A percentile compares a stretch with the other conserved stretches of the same genome.
Conservation (phyloP, 768 basidiomycete genomes). For the Mycena floridula region DNA sequence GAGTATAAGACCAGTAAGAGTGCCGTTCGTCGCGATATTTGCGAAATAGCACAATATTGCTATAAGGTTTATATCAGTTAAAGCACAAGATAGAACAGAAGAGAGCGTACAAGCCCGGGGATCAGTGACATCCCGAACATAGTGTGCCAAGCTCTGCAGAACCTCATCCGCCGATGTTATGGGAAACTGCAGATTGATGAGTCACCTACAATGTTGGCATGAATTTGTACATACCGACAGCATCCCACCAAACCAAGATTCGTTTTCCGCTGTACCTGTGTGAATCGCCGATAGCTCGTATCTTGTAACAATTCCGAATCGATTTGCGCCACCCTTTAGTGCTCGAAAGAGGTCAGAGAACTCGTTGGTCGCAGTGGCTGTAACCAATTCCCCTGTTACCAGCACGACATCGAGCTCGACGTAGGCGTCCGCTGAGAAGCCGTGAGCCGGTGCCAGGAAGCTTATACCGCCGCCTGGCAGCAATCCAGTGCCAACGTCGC, state of each 20-base stretch:
- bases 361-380: slow-evolving; percentile 32
- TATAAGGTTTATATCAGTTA: background rate
- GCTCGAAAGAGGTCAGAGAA: slow-evolving; percentile 38
- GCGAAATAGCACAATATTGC: slow-evolving; percentile 20
- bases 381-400: slow-evolving; percentile 32
- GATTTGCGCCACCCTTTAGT: slow-evolving; percentile 38
- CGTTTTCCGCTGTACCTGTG: slow-evolving; percentile 30
- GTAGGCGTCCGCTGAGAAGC: slow-evolving; percentile 32
- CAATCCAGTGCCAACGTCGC: slow-evolving; percentile 36
- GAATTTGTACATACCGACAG: slow-evolving; percentile 22
- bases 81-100: background rate
- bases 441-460: slow-evolving; percentile 31
- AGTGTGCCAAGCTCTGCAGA: slow-evolving; percentile 29
- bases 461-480: slow-evolving; percentile 38
- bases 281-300: slow-evolving; percentile 34
- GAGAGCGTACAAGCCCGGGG: slow-evolving; percentile 28
- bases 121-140: slow-evolving; percentile 28
- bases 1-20: slow-evolving; percentile 18
- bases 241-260: slow-evolving; percentile 32
- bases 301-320: slow-evolving; percentile 39
- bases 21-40: slow-evolving; percentile 16
- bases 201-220: background rate
- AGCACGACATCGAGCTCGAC: slow-evolving; percentile 37
- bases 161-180: slow-evolving; percentile 31
- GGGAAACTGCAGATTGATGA: slow-evolving; percentile 21